Percentiles rank a stretch among this genome's conserved stretches.
phyloP scores from a whole-genome alignment of 169 alveolate genomes.

The Plasmodium sp. region DNA sequence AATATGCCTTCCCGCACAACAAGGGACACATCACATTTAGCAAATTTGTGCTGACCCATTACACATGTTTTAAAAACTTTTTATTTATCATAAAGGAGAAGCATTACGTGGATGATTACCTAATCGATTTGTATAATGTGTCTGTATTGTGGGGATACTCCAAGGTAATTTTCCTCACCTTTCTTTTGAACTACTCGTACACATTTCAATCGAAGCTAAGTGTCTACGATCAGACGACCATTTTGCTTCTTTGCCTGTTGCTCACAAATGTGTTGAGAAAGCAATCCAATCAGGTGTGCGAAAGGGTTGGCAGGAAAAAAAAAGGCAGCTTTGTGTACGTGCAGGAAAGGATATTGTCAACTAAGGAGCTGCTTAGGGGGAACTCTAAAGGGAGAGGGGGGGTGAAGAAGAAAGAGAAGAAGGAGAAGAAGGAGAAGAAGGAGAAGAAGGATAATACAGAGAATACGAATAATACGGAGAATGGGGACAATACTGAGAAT shows the following conservation, averaged over 20 bases:
- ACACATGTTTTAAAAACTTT: conserved; percentile 32
- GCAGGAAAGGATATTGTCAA: not conserved
- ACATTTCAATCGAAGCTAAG: conserved; percentile 17
- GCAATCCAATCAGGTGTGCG: not conserved
- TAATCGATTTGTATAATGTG: conserved; percentile 9
- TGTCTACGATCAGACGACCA: conserved; percentile 22
- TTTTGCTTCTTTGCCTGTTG: conserved; percentile 13
- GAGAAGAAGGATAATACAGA: not conserved
- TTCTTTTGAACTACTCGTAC: conserved; percentile 56
- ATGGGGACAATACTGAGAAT: too few species aligned
- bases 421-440: not conserved
- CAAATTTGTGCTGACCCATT: conserved; percentile 29
- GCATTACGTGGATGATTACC: conserved; percentile 3
- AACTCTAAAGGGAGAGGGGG: not conserved
- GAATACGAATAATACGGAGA: too few species aligned
- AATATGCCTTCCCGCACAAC: conserved; percentile 24
- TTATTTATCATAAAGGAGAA: conserved; percentile 26
- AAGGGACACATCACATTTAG: not conserved
- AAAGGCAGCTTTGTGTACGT: conserved; percentile 5
- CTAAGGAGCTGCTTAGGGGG: not conserved
- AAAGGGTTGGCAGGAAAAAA: not conserved
- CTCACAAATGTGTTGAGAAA: conserved; percentile 20
- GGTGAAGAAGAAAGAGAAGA: not conserved
- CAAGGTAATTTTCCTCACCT: conserved; percentile 21
- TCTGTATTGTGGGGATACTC: conserved; percentile 20